A percentile compares a stretch with the other conserved stretches of the same genome.
These are phyloP conservation scores for Kwoniella botswanensis DNA, from an alignment of 768 basidiomycete genomes.

Conservation along the genomic window DNA sequence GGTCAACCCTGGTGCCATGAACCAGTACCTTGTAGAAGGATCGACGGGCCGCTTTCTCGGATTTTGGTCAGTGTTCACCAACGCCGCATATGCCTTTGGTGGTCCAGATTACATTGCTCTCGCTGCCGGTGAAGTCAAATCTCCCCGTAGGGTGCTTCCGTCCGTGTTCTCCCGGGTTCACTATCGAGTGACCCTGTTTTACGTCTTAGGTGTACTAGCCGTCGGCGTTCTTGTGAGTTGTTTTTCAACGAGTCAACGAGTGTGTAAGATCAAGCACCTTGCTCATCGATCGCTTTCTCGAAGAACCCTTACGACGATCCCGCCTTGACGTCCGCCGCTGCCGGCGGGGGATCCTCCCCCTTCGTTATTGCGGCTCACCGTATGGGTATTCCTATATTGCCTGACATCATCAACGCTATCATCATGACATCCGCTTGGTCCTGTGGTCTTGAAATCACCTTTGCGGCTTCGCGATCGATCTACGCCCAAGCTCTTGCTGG, in stretches of 20 bases:
- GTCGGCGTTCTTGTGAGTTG: conserved; percentile 73
- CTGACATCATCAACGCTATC: conserved; percentile 51
- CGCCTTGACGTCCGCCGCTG: conserved; percentile 21
- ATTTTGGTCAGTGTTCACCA: too few relatives aligned
- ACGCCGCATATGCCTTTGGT: too few relatives aligned
- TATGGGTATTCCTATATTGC: conserved; percentile 46
- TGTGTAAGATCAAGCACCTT: too few relatives aligned
- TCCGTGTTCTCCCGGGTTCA: conserved; percentile 49
- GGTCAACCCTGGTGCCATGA: conserved; percentile 32
- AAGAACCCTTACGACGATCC: background rate
- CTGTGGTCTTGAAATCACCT: background rate
- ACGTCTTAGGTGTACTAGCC: conserved; percentile 72
- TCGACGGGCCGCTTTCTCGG: too few relatives aligned
- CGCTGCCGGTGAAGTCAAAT: conserved; percentile 32
- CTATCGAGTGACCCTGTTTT: conserved; percentile 75
- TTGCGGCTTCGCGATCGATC: too few relatives aligned
- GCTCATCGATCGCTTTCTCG: too few relatives aligned
- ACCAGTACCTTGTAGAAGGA: conserved; percentile 28
- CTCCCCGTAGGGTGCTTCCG: conserved; percentile 46
- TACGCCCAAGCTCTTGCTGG: background rate
- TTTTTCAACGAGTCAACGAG: too few relatives aligned
- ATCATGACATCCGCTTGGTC: conserved; percentile 40
- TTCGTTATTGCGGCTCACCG: conserved; percentile 36
- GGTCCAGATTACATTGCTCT: too few relatives aligned
- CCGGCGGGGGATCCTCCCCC: conserved; percentile 28